Base-by-base conservation (phyloP, 1,284 basidiomycete species). In the Sporisorium exsertum region DNA sequence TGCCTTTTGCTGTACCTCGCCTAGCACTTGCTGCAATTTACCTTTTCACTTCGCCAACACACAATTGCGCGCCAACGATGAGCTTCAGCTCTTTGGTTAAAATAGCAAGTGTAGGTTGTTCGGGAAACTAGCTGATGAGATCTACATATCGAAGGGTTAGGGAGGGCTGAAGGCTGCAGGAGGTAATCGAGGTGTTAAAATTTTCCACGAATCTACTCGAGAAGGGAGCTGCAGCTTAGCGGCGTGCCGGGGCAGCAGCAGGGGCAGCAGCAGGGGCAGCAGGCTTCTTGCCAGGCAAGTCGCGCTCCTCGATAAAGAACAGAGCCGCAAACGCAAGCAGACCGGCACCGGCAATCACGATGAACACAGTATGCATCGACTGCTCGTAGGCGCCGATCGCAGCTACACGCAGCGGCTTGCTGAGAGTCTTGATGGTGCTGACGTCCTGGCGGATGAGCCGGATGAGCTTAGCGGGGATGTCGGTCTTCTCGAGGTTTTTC, bases 351-450 rank as follows among this genome's bases (percentile, higher is more conserved):
- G 82, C 78, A 33, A 84, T 83, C 22, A 78, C 79, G 54, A 87
- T 77, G 64, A 86, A 87, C 59, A 87, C 86, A 42, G 71, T 77
- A 59, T 81, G 83, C 81, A 87, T 84, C 61, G 85, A 79, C 49
- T 73, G 53, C 59, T 85, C 75, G 75, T 86, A 86, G 1, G 86
- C 84, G 24, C 70, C 78, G 43, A 86, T 83, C 7, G 86, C 86
- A 26, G 73, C 78, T 24, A 73, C 55, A 24, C 75, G 65, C 45
- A 77, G 52, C 27, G 70, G 64, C 66, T 80, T 67, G 73, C 67
- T 68, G 55, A 82, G 75, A 22, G 60, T 26, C 70, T 76, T 58
- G 82, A 86, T 84, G 55, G 78, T 70, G 27, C 63, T 64, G 24
- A 85, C 85, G 51, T 87, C 84, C 42, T 76, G 62, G 42, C 86